phyloP scores from a whole-genome alignment of 2,329 filamentous ascomycete species.

The Triangularia setosa region DNA sequence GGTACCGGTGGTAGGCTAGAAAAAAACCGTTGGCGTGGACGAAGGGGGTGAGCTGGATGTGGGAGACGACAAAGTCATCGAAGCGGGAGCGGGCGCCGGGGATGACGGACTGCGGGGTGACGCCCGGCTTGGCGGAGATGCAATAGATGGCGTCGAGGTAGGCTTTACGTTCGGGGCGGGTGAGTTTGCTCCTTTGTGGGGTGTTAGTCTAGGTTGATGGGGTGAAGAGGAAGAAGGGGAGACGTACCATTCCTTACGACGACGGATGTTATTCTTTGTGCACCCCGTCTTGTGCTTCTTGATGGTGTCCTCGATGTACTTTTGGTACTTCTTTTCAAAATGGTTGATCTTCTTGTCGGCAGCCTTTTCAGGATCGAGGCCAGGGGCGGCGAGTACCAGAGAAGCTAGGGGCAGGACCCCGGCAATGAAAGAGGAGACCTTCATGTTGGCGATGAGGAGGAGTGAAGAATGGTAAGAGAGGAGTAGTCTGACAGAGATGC shows the following conservation, averaged over 20 bases:
- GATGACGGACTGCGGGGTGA: neutral
- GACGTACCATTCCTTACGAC: constrained; percentile 15
- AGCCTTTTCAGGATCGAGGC: constrained; percentile 3
- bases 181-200: constrained; percentile 7
- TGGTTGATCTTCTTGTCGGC: constrained; percentile 4
- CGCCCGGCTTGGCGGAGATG: constrained; percentile 4
- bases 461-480: neutral
- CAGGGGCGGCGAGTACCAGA: neutral
- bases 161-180: neutral
- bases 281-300: constrained; percentile 12
- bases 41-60: constrained; percentile 17
- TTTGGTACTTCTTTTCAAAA: constrained; percentile 8
- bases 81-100: constrained; percentile 17
- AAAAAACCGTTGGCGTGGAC: constrained; percentile 22
- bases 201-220: neutral
- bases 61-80: constrained; percentile 23
- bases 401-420: neutral
- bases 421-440: neutral
- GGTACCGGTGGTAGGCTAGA: constrained; percentile 19
- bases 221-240: neutral
- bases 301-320: constrained; percentile 6
- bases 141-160: constrained; percentile 14
- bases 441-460: neutral
- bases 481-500: neutral
- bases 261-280: constrained; percentile 7